Evolutionary conservation across 176 grass and related monocot species (phyloP).

Genomic region (Elymus sibiricus): DNA sequence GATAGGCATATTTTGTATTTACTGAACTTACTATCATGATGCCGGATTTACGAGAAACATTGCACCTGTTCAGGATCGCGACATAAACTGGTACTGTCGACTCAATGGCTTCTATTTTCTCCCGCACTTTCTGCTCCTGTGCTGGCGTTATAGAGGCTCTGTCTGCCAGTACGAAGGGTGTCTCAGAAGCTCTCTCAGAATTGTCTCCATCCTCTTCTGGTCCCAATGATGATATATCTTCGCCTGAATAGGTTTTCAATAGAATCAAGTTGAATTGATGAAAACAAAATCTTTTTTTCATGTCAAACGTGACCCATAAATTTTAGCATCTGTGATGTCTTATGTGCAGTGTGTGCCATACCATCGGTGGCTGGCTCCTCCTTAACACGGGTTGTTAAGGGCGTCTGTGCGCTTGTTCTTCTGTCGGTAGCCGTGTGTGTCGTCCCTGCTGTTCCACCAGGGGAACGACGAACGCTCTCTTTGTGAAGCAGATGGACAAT

Average conservation of each 20-base stretch:
- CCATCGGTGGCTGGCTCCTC: constrained; percentile 14
- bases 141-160: background rate
- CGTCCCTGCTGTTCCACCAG: background rate
- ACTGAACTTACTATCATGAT: background rate
- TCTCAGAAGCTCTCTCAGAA: background rate
- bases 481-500: no score
- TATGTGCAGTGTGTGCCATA: constrained; percentile 8
- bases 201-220: background rate
- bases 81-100: constrained; percentile 26
- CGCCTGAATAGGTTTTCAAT: background rate
- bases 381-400: background rate
- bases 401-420: background rate
- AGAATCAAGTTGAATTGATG: background rate
- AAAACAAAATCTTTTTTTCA: no score
- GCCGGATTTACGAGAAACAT: background rate
- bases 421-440: background rate
- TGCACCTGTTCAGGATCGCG: constrained; percentile 19
- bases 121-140: constrained; percentile 18
- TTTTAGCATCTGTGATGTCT: background rate
- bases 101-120: constrained; percentile 10
- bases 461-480: background rate
- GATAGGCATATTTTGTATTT: background rate
- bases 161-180: constrained; percentile 6
- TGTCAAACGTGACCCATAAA: background rate
- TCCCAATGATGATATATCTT: background rate